These are phyloP conservation scores for Xylaria longipes DNA, from an alignment of 495 filamentous ascomycete genomes.

Conservation along the genomic window DNA sequence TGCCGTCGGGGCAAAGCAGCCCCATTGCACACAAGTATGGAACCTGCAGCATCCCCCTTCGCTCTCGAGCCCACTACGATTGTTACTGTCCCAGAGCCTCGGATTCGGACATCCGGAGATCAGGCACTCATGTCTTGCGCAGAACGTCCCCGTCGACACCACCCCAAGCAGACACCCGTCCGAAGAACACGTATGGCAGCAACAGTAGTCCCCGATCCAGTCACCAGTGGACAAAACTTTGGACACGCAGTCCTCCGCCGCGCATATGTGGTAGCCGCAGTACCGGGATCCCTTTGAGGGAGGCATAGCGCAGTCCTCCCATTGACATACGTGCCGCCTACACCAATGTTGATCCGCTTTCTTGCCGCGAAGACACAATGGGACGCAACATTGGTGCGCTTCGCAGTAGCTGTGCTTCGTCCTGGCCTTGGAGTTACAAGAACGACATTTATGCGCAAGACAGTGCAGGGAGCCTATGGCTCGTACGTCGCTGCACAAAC, in stretches of 20 bases:
- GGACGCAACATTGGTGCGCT: not conserved
- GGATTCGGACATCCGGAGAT: conserved; percentile 14
- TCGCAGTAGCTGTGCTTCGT: not conserved
- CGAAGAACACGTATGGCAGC: conserved; percentile 16
- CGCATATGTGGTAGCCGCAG: conserved; percentile 5
- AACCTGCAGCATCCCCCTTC: conserved; percentile 1
- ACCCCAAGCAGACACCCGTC: not conserved
- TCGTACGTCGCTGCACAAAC: not conserved
- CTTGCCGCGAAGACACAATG: not conserved
- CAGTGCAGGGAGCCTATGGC: conserved; percentile 2
- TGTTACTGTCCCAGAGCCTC: not conserved
- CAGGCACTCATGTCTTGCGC: not conserved
- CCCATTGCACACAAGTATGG: conserved; percentile 17
- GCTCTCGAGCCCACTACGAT: not conserved
- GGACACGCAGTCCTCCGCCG: not conserved
- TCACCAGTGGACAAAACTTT: not conserved
- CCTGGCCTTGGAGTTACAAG: not conserved
- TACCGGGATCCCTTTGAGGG: not conserved
- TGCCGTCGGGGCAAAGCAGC: not conserved
- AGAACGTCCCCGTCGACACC: not conserved
- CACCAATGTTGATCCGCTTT: not conserved
- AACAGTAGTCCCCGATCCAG: conserved; percentile 9
- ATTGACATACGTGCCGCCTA: conserved; percentile 7
- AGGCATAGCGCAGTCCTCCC: not conserved
- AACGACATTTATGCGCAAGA: not conserved